Base-by-base conservation (phyloP, 106 monocot species). In the Allium cepa region DNA sequence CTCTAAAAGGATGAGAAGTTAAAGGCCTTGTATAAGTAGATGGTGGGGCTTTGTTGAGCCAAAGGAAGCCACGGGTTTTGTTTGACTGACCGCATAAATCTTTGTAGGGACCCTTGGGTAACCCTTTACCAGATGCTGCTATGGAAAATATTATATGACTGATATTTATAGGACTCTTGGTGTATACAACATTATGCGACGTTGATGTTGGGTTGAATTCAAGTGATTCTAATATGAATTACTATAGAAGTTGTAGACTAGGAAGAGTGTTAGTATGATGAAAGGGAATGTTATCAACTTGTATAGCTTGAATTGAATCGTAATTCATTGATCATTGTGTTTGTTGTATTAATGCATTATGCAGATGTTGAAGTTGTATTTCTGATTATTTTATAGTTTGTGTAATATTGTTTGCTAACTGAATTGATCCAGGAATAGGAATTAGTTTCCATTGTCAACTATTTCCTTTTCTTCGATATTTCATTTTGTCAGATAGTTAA, bases 51-150 rank as follows among this genome's bases (percentile, higher is more conserved):
- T 50, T 7, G 49, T 66, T 50, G 8, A 66, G 49, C 66, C 66
- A 66, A 49, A 66, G 22, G 22, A 66, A 1, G 45, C 66, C 66
- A 50, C 50, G 50, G 17, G 66, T 66, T 66, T 66, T 48, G 50
- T 66, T 66, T 7, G 66, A 50, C 6, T 50, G 66, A 48, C 66
- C 49, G 50, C 66, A 66, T 18, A 66, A 50, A 18, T 66, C 66
- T 10, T 18, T 50, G 9, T 47, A 66, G 15, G 49, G 66, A 48
- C 66, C 66, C 49, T 50, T 48, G 18, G 3, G 66, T 50, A 48
- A 66, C 8, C 50, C 50, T 50, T 11, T 49, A 50, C 50, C 66
- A 66, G 66, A 66, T 48, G 12, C 66, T 4, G 66, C 49, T 49
- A 66, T 7, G 10, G 14, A 10, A 22, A 66, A 66, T 50, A 50